Percentiles rank a stretch among this genome's conserved stretches.
Evolutionary conservation across 192 early-diverging fungal genomes (phyloP).

Genomic region (Coemansia sp.): DNA sequence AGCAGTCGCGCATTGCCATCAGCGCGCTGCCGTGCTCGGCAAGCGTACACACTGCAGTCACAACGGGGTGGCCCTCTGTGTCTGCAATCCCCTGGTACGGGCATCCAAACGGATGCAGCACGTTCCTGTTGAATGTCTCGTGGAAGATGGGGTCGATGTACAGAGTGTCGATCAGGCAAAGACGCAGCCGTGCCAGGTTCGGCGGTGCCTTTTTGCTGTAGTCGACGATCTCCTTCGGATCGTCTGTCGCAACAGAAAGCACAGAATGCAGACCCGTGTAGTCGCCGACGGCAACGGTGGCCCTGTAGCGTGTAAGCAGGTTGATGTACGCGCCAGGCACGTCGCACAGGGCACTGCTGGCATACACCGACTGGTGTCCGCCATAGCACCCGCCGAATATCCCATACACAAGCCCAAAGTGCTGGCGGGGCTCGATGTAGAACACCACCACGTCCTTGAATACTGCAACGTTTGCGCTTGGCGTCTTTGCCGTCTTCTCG

Average conservation of each 20-base stretch:
- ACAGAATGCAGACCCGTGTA: slow-evolving; percentile 68
- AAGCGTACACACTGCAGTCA: slow-evolving; percentile 68
- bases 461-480: slow-evolving; percentile 29
- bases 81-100: slow-evolving; percentile 47
- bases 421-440: slow-evolving; percentile 81
- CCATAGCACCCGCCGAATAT: slow-evolving; percentile 69
- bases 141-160: slow-evolving; percentile 64
- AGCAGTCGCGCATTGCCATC: slow-evolving; percentile 68
- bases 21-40: slow-evolving; percentile 79
- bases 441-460: slow-evolving; percentile 61
- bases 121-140: slow-evolving; percentile 50
- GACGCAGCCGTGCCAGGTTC: slow-evolving; percentile 62
- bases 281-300: slow-evolving; percentile 71
- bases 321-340: slow-evolving; percentile 71
- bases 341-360: slow-evolving; percentile 64
- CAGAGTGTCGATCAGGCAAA: slow-evolving; percentile 68
- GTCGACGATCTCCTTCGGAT: slow-evolving; percentile 56
- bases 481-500: slow-evolving; percentile 5
- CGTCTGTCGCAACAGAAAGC: slow-evolving; percentile 58
- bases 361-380: slow-evolving; percentile 70
- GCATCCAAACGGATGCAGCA: slow-evolving; percentile 54
- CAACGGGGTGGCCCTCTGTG: slow-evolving; percentile 51
- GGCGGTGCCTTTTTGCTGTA: slow-evolving; percentile 62
- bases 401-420: slow-evolving; percentile 73
- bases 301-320: slow-evolving; percentile 67